Conservation (phyloP, 2,329 filamentous ascomycete genomes). For the Cordyceps fumosorosea region DNA sequence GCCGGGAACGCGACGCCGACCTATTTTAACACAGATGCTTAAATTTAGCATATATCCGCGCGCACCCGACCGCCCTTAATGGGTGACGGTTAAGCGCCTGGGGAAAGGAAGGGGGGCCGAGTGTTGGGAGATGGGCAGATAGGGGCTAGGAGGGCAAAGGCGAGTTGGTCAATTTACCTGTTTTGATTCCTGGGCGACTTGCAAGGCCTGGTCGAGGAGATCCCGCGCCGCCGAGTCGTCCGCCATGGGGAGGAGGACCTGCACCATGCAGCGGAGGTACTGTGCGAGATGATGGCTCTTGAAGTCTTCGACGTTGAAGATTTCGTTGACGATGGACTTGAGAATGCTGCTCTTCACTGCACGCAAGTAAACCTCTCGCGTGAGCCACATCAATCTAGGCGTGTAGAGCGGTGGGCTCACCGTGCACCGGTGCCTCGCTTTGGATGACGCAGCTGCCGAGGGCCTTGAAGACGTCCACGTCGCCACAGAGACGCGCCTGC, state of each 20-base stretch:
- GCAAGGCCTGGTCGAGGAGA: slow-evolving; percentile 57
- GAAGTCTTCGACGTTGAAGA: slow-evolving; percentile 51
- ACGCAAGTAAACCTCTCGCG: background rate
- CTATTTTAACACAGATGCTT: slow-evolving; percentile 20
- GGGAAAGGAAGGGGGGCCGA: no score
- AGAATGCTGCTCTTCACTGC: slow-evolving; percentile 47
- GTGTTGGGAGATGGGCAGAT: no score
- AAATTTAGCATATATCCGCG: no score
- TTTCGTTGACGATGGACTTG: slow-evolving; percentile 63
- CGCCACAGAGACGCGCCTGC: slow-evolving; percentile 38
- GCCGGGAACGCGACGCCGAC: slow-evolving; percentile 49
- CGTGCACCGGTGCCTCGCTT: slow-evolving; percentile 42
- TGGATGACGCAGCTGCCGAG: slow-evolving; percentile 61
- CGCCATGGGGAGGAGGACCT: slow-evolving; percentile 49
- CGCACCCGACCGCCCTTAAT: no score
- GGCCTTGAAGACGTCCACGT: slow-evolving; percentile 46
- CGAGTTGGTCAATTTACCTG: no score
- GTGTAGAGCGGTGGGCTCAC: slow-evolving; percentile 28
- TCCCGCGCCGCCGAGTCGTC: slow-evolving; percentile 50
- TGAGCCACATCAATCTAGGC: background rate
- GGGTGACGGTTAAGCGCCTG: no score
- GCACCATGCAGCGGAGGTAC: slow-evolving; percentile 74
- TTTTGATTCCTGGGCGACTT: slow-evolving; percentile 43
- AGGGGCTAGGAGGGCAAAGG: background rate
- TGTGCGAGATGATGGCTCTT: slow-evolving; percentile 58